Base-by-base conservation (phyloP, 345 rosid species). In the Rhodamnia rubescens region DNA sequence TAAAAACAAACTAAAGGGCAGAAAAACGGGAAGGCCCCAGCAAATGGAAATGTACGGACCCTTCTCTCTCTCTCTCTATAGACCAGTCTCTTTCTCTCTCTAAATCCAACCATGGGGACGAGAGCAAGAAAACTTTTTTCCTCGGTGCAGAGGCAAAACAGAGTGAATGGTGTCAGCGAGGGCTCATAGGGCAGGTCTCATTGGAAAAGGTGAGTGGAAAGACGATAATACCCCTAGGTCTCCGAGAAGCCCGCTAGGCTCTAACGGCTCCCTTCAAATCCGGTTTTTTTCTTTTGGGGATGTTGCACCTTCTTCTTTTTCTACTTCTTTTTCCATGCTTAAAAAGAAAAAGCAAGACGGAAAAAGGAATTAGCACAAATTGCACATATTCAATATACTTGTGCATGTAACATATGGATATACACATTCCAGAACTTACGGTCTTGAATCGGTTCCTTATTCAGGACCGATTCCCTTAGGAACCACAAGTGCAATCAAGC, bases 241-340 rank as follows among this genome's bases (percentile, higher is more conserved):
- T 69, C 75, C 51, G 20, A 18, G 56, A 57, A 40, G 56, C 82
- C n/a, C n/a, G n/a, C n/a, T n/a, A n/a, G n/a, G 52, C 64, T 42
- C 85, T 8, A 86, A 86, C 89, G 86, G 90, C 90, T 82, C 87
- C 89, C 89, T 82, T 81, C n/a, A 88, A 87, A 87, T 85, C 88
- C 85, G 90, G 51, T 47, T 84, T 84, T 81, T 80, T 81, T 69
- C 1, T 11, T 12, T 18, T 4, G 42, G 92, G 90, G 82, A 88
- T 54, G 56, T 47, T 52, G 29, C 4, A 27, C 52, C 13, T 55
- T 58, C 15, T n/a, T n/a, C 29, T 8, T n/a, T 6, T n/a, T 0
- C 29, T 9, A 5, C 11, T 54, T 47, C 16, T 85, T 61, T 52
- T 15, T 29, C 11, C 56, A 7, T 26, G 47, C 27, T 15, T 15